Conservation (phyloP, 306 rosid species). For the Medicago lupulina region DNA sequence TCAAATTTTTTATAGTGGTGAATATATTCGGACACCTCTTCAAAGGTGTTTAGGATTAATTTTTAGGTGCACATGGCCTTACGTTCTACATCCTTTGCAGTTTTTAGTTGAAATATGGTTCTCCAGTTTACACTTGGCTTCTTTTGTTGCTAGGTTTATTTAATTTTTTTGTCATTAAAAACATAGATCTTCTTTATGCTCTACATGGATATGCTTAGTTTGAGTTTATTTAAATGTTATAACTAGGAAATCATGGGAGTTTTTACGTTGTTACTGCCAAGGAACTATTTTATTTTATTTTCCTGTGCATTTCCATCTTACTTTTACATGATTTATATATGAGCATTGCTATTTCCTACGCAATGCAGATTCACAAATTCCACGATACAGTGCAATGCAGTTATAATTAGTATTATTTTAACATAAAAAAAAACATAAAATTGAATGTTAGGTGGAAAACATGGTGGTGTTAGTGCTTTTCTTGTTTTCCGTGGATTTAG, state of each 20-base stretch:
- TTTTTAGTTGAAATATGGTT: conserved; percentile 27
- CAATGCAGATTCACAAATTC: too few species aligned
- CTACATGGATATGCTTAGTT: conserved; percentile 16
- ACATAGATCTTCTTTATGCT: conserved; percentile 1
- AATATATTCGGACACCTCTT: not conserved
- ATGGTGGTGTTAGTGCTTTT: too few species aligned
- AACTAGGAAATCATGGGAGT: conserved; percentile 19
- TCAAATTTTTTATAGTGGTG: not conserved
- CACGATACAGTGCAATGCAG: too few species aligned
- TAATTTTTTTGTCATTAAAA: conserved; percentile 17
- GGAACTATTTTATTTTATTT: conserved; percentile 20
- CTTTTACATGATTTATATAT: not conserved
- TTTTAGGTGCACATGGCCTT: conserved; percentile 9
- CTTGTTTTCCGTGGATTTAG: too few species aligned
- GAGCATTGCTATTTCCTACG: too few species aligned
- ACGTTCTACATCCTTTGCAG: conserved; percentile 34
- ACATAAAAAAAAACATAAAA: too few species aligned
- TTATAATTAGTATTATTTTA: too few species aligned
- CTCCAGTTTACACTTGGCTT: conserved; percentile 19
- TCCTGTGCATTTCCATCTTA: conserved; percentile 26
- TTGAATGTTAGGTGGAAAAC: too few species aligned
- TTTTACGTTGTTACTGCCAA: conserved; percentile 13
- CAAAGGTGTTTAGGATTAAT: conserved; percentile 18
- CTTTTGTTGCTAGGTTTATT: conserved; percentile 29
- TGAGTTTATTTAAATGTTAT: conserved; percentile 25